Percentiles rank a stretch among this genome's conserved stretches.
Conservation (phyloP, 2,329 filamentous ascomycete genomes). For the Xylariaceae sp. region DNA sequence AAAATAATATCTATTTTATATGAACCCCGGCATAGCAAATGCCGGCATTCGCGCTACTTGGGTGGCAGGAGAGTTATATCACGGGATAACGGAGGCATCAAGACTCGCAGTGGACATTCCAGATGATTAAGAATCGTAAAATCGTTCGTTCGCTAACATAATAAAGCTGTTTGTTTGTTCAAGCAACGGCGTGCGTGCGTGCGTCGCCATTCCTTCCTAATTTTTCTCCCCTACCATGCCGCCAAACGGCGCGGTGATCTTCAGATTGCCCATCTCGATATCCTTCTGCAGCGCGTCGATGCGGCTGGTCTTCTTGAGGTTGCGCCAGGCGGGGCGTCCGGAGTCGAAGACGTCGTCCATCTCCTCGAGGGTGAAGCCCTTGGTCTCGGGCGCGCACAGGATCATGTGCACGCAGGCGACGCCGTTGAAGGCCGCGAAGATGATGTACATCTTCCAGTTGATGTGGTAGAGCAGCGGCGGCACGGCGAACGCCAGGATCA, state of each 20-base stretch:
- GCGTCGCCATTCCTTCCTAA: too few relatives aligned
- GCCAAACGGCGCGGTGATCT: not conserved
- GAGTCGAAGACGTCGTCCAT: slow-evolving; percentile 73
- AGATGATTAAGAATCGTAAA: too few relatives aligned
- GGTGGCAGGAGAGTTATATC: too few relatives aligned
- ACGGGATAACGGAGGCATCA: too few relatives aligned
- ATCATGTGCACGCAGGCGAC: slow-evolving; percentile 70
- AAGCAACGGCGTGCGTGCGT: too few relatives aligned
- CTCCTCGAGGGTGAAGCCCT: slow-evolving; percentile 75
- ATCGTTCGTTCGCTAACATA: too few relatives aligned
- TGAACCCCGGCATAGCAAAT: too few relatives aligned
- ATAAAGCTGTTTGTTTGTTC: too few relatives aligned
- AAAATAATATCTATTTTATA: too few relatives aligned
- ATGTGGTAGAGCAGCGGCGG: slow-evolving; percentile 56
- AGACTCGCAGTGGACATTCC: too few relatives aligned
- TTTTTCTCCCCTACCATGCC: too few relatives aligned
- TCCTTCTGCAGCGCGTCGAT: slow-evolving; percentile 51
- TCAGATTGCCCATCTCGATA: slow-evolving; percentile 41
- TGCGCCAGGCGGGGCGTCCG: slow-evolving; percentile 61
- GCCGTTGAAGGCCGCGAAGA: slow-evolving; percentile 74
- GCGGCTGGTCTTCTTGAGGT: slow-evolving; percentile 44
- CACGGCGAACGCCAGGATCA: slow-evolving; percentile 57
- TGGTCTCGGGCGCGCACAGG: slow-evolving; percentile 66
- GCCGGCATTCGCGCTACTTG: too few relatives aligned
- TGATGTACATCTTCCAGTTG: slow-evolving; percentile 69